Conservation (phyloP, 2,329 filamentous ascomycete species). For the Microdochium paspali region DNA sequence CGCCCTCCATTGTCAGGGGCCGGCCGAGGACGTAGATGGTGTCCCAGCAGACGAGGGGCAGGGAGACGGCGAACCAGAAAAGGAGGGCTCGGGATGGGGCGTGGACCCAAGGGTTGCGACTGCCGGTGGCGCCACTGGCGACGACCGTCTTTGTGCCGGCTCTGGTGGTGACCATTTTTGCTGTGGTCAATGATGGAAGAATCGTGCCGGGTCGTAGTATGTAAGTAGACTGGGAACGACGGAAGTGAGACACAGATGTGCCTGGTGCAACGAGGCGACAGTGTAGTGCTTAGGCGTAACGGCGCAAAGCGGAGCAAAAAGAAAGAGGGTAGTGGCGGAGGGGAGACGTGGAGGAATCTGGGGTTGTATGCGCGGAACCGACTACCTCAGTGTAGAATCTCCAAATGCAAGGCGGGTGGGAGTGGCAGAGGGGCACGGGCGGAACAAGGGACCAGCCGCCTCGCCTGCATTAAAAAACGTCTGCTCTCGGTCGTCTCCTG, state of each 20-base stretch:
- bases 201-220: background rate
- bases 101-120: slow-evolving; percentile 28
- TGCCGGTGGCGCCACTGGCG: background rate
- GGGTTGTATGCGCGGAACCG: background rate
- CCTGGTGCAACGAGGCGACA: background rate
- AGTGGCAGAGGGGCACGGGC: no score
- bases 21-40: slow-evolving; percentile 68
- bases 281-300: background rate
- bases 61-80: slow-evolving; percentile 63
- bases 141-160: slow-evolving; percentile 8
- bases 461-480: no score
- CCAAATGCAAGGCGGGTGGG: no score
- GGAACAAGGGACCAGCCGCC: no score
- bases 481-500: no score
- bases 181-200: background rate
- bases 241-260: no score
- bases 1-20: slow-evolving; percentile 74
- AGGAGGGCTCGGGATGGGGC: slow-evolving; percentile 37
- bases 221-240: background rate
- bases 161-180: slow-evolving; percentile 19
- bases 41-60: slow-evolving; percentile 79
- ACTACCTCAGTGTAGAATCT: background rate
- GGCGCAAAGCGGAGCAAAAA: background rate
- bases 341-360: background rate
- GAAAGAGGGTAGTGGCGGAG: background rate